Evolutionary conservation across 305 asterid species (phyloP).

Genomic region (Ruellia speciosa): DNA sequence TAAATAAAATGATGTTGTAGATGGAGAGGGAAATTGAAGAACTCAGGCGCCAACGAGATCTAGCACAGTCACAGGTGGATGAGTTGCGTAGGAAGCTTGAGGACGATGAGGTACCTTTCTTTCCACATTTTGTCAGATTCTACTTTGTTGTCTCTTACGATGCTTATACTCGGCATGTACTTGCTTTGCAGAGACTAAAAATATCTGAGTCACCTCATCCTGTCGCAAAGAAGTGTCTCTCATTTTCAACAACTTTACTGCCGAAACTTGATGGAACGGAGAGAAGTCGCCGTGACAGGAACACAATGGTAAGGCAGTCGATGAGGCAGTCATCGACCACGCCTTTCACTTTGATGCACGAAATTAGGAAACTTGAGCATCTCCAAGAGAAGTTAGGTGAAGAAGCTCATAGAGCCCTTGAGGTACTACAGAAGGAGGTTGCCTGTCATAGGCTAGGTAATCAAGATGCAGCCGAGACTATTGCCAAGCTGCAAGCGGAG

Average conservation of each 20-base stretch:
- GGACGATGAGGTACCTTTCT: conserved; percentile 53
- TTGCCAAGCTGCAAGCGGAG: conserved; percentile 89
- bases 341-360: conserved; percentile 89
- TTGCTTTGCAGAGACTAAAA: conserved; percentile 42
- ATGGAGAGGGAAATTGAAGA: conserved; percentile 96
- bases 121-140: background rate
- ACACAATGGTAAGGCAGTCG: conserved; percentile 49
- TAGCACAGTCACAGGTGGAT: conserved; percentile 77
- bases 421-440: conserved; percentile 91
- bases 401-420: conserved; percentile 88
- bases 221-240: conserved; percentile 70
- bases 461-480: conserved; percentile 96
- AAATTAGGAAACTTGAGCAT: conserved; percentile 87
- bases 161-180: background rate
- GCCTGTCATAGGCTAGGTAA: conserved; percentile 85
- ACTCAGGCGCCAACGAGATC: conserved; percentile 83
- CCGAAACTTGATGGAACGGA: conserved; percentile 42
- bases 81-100: conserved; percentile 69
- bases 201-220: conserved; percentile 46
- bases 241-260: conserved; percentile 62
- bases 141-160: background rate
- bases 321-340: conserved; percentile 91
- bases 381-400: conserved; percentile 96
- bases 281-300: conserved; percentile 30
- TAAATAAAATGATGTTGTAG: conserved; percentile 28